These are phyloP conservation scores for Knufia petricola DNA, from an alignment of 2,329 filamentous ascomycete species.

Conservation along the genomic window DNA sequence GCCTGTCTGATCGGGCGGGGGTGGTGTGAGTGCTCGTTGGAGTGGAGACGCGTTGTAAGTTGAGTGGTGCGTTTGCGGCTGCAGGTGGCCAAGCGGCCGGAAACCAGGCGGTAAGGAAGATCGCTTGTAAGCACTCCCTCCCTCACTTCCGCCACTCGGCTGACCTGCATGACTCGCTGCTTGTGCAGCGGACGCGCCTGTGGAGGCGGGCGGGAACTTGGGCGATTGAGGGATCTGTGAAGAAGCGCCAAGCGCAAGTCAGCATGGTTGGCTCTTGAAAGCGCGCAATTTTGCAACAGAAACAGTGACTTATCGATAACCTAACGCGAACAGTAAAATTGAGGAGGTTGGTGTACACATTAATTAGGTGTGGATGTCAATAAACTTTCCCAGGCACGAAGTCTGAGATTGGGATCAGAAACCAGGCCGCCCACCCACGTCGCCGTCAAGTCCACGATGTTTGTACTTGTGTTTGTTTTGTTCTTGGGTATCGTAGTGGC, in stretches of 20 bases:
- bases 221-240: conserved; percentile 25
- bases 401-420: conserved; percentile 8
- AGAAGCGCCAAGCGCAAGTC: conserved; percentile 22
- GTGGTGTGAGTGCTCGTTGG: conserved; percentile 82
- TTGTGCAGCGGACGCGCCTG: conserved; percentile 4
- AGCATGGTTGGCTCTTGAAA: conserved; percentile 22
- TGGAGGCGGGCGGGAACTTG: conserved; percentile 22
- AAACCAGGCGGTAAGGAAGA: conserved; percentile 54
- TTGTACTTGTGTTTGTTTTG: conserved; percentile 10
- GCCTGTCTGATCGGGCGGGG: conserved; percentile 50
- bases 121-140: conserved; percentile 37
- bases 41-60: conserved; percentile 78
- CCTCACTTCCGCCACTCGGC: conserved; percentile 10
- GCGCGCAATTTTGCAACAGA: conserved; percentile 9
- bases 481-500: conserved; percentile 11
- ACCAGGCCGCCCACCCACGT: conserved; percentile 6
- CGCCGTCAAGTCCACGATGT: conserved; percentile 11
- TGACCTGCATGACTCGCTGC: conserved; percentile 8
- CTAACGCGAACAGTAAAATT: conserved; percentile 23
- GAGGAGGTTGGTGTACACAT: conserved; percentile 25
- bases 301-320: conserved; percentile 33
- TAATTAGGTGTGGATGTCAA: conserved; percentile 24
- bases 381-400: conserved; percentile 21
- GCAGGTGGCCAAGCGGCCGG: conserved; percentile 35
- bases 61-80: conserved; percentile 28